These are phyloP conservation scores for Sutorius australiensis DNA, from an alignment of 768 basidiomycete species.

Conservation along the genomic window DNA sequence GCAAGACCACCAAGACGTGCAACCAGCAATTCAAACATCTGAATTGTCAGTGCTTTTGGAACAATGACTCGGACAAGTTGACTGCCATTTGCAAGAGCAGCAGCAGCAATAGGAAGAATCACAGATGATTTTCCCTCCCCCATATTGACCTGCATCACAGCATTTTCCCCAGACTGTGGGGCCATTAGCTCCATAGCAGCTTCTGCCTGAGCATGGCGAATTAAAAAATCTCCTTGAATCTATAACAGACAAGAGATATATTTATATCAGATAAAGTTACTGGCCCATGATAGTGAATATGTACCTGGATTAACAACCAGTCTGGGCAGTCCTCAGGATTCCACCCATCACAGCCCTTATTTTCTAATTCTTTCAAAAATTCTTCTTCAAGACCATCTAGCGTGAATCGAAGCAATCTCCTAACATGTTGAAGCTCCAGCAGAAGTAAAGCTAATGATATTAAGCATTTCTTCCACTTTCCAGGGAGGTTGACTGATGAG, in stretches of 20 bases:
- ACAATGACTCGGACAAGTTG: constrained; percentile 42
- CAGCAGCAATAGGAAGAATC: constrained; percentile 34
- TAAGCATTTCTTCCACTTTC: no score
- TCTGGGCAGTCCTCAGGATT: constrained; percentile 25
- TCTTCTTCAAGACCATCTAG: no score
- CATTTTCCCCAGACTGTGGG: constrained; percentile 33
- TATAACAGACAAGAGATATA: not conserved
- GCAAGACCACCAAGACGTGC: constrained; percentile 39
- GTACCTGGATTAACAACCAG: constrained; percentile 17
- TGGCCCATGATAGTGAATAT: no score
- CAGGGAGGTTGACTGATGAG: not conserved
- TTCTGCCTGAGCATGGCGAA: constrained; percentile 27
- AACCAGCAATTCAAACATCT: constrained; percentile 31
- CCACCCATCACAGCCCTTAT: constrained; percentile 13
- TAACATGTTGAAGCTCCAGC: no score
- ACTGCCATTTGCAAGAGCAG: constrained; percentile 39
- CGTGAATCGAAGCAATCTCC: no score
- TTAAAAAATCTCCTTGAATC: constrained; percentile 8
- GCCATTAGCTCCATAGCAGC: constrained; percentile 43
- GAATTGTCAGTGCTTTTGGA: not conserved
- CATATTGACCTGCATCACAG: constrained; percentile 36
- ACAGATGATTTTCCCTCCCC: not conserved
- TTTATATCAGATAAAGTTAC: no score
- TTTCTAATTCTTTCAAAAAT: constrained; percentile 13
- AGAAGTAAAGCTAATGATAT: no score